Conservation (phyloP, 2,329 filamentous ascomycete genomes). For the Aspergillus uvarum region DNA sequence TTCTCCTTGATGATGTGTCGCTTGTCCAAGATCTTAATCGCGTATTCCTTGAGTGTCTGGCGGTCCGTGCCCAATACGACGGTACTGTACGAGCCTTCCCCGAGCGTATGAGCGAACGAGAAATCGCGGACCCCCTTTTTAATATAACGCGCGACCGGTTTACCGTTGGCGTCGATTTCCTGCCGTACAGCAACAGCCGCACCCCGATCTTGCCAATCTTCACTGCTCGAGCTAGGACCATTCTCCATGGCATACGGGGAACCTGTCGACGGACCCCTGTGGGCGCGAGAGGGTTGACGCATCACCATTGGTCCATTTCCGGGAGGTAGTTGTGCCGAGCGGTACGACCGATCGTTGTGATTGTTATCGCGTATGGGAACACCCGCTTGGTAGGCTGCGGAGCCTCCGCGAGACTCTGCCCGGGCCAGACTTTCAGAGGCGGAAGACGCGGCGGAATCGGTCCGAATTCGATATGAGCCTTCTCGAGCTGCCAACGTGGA, state of each 20-base stretch:
- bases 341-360: constrained; percentile 68
- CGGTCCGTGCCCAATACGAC: constrained; percentile 91
- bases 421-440: constrained; percentile 57
- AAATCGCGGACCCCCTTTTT: constrained; percentile 99
- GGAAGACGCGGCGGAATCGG: constrained; percentile 60
- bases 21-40: constrained; percentile 97
- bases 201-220: constrained; percentile 94
- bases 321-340: constrained; percentile 56
- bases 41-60: constrained; percentile 92
- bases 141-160: constrained; percentile 75
- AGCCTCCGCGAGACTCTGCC: constrained; percentile 63
- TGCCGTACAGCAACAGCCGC: constrained; percentile 81
- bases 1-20: constrained; percentile 99
- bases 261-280: constrained; percentile 48
- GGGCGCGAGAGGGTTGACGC: constrained; percentile 72
- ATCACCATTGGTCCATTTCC: constrained; percentile 67
- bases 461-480: constrained; percentile 55
- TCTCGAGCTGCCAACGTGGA: constrained; percentile 39
- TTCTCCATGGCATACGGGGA: constrained; percentile 58
- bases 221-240: constrained; percentile 65
- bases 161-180: constrained; percentile 82
- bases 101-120: constrained; percentile 83
- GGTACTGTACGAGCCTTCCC: constrained; percentile 97
- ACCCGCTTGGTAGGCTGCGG: constrained; percentile 58
- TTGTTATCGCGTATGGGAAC: constrained; percentile 68